These are phyloP conservation scores for Hemileccinum impolitum DNA, from an alignment of 768 basidiomycete genomes.

Conservation along the genomic window DNA sequence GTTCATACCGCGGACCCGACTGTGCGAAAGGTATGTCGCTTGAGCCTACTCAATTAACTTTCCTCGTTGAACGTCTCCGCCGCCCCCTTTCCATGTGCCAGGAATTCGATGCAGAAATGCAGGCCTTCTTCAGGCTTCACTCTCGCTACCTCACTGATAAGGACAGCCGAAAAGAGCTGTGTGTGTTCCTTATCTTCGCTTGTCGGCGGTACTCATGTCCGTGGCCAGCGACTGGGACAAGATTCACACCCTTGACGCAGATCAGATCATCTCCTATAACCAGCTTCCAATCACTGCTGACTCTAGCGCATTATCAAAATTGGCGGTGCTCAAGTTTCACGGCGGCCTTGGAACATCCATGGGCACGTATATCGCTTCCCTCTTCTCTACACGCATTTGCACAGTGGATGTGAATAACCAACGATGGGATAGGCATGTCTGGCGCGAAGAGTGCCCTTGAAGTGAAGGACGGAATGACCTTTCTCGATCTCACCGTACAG, in stretches of 20 bases:
- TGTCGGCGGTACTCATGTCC: constrained; percentile 4
- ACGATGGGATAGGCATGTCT: constrained; percentile 54
- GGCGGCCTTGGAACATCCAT: constrained; percentile 91
- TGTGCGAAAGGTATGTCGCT: constrained; percentile 50
- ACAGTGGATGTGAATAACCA: constrained; percentile 1
- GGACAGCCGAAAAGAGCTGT: constrained; percentile 87
- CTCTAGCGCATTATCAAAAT: constrained; percentile 76
- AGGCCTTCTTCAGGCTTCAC: constrained; percentile 93
- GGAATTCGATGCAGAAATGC: constrained; percentile 91
- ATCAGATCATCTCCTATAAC: constrained; percentile 84
- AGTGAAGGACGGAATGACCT: constrained; percentile 97
- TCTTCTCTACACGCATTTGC: not conserved
- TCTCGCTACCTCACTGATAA: constrained; percentile 90
- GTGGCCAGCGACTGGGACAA: constrained; percentile 77
- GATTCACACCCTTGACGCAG: constrained; percentile 81
- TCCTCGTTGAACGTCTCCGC: constrained; percentile 16
- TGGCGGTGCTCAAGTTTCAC: constrained; percentile 94
- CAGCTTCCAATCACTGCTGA: constrained; percentile 58
- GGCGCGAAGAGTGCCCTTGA: constrained; percentile 93
- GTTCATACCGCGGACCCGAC: constrained; percentile 54
- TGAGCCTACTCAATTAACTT: constrained; percentile 23
- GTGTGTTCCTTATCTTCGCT: constrained; percentile 28
- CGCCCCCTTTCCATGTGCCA: constrained; percentile 8
- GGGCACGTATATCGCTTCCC: constrained; percentile 46
- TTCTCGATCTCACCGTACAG: constrained; percentile 90